These are phyloP conservation scores for Fagopyrum tataricum DNA, from an alignment of 148 eudicot genomes.

Conservation along the genomic window DNA sequence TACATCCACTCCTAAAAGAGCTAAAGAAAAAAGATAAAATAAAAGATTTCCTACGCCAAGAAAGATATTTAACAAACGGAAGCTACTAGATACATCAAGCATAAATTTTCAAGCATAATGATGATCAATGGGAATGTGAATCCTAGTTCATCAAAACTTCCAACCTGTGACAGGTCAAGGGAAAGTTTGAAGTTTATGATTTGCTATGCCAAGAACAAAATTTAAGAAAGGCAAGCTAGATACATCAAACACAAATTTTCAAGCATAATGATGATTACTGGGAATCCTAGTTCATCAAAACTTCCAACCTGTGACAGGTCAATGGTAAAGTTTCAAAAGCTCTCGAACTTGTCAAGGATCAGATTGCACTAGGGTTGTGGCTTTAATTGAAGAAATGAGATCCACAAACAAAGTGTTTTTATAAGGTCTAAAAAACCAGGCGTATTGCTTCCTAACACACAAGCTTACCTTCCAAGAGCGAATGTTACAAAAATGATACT, in stretches of 20 bases:
- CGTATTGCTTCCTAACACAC: neutral
- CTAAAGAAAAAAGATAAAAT: neutral
- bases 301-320: neutral
- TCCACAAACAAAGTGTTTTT: neutral
- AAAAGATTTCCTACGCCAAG: neutral
- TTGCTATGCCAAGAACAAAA: neutral
- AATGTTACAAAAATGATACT: neutral
- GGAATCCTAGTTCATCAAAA: neutral
- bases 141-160: neutral
- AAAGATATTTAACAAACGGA: neutral
- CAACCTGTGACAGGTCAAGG: neutral
- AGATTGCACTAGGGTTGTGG: neutral
- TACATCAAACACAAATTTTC: neutral
- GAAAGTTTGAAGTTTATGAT: neutral
- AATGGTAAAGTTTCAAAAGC: neutral
- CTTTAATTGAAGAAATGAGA: neutral
- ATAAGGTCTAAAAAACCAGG: neutral
- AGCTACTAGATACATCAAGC: slow-evolving; percentile 1
- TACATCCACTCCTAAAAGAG: neutral
- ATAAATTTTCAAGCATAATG: neutral
- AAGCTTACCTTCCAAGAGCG: neutral
- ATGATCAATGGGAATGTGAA: neutral
- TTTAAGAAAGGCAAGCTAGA: neutral
- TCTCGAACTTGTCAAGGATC: neutral
- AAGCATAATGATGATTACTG: neutral